Evolutionary conservation across 164 flowering plant genomes (phyloP).

Genomic region (Vitis cinerea): DNA sequence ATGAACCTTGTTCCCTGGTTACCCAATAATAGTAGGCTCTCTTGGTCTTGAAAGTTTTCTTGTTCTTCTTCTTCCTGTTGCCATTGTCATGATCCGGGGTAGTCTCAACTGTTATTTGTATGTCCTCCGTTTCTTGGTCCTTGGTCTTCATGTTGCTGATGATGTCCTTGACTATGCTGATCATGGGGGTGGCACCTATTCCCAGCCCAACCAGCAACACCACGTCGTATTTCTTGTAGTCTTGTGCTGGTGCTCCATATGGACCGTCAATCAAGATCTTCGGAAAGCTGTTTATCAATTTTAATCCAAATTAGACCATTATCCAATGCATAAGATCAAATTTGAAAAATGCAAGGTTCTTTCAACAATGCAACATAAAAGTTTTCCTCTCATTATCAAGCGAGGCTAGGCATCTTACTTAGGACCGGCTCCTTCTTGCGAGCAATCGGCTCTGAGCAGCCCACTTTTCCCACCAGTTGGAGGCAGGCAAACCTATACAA

Average conservation of each 20-base stretch:
- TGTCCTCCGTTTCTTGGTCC: constrained; percentile 32
- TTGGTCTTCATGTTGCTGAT: constrained; percentile 61
- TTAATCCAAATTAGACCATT: neutral
- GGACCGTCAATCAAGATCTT: constrained; percentile 86
- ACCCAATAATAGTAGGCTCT: constrained; percentile 68
- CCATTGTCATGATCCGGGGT: neutral
- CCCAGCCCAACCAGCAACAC: constrained; percentile 86
- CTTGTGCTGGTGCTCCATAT: constrained; percentile 94
- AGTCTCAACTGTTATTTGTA: constrained; percentile 11
- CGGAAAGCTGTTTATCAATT: constrained; percentile 49
- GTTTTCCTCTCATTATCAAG: neutral
- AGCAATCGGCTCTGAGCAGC: constrained; percentile 53
- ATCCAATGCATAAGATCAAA: too few species aligned
- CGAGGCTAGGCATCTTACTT: constrained; percentile 21
- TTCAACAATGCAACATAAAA: too few species aligned
- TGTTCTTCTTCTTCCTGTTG: constrained; percentile 10
- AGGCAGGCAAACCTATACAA: constrained; percentile 50
- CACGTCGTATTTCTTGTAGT: constrained; percentile 87
- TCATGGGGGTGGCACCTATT: constrained; percentile 92
- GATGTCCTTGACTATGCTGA: constrained; percentile 88
- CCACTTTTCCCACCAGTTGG: constrained; percentile 61
- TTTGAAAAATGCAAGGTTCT: too few species aligned
- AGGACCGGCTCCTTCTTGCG: constrained; percentile 35
- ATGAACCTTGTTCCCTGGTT: constrained; percentile 59
- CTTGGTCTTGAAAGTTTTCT: constrained; percentile 31